Conservation (phyloP, 306 rosid genomes). For the Cucumis hystrix region DNA sequence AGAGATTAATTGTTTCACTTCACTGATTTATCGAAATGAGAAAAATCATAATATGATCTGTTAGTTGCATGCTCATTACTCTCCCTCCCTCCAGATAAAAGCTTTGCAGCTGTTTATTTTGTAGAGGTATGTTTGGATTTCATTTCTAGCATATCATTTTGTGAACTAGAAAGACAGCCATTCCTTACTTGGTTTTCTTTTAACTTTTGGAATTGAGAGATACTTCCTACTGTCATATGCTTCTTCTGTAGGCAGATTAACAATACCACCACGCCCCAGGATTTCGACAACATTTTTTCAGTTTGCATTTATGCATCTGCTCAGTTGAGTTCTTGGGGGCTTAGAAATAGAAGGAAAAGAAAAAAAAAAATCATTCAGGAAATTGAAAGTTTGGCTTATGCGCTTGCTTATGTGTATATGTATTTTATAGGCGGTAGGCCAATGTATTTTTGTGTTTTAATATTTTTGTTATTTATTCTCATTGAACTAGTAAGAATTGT, state of each 20-base stretch:
- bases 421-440: neutral
- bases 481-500: neutral
- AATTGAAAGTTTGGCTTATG: neutral
- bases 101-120: neutral
- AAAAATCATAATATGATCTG: constrained; percentile 8
- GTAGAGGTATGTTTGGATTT: neutral
- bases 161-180: neutral
- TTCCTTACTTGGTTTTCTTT: neutral
- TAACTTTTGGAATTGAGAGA: neutral
- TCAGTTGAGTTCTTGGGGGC: neutral
- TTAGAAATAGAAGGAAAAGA: neutral
- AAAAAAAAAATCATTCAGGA: neutral
- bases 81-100: neutral
- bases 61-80: constrained; percentile 3
- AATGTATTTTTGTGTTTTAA: neutral
- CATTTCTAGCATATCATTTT: neutral
- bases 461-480: neutral
- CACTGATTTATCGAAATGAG: constrained; percentile 8
- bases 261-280: neutral
- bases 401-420: neutral
- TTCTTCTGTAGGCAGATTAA: neutral
- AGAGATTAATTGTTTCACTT: constrained; percentile 12
- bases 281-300: neutral
- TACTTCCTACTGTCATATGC: neutral
- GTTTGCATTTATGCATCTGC: neutral